Evolutionary conservation across 2,329 filamentous ascomycete genomes (phyloP).

Genomic region (Cladosporium cucumerinum): DNA sequence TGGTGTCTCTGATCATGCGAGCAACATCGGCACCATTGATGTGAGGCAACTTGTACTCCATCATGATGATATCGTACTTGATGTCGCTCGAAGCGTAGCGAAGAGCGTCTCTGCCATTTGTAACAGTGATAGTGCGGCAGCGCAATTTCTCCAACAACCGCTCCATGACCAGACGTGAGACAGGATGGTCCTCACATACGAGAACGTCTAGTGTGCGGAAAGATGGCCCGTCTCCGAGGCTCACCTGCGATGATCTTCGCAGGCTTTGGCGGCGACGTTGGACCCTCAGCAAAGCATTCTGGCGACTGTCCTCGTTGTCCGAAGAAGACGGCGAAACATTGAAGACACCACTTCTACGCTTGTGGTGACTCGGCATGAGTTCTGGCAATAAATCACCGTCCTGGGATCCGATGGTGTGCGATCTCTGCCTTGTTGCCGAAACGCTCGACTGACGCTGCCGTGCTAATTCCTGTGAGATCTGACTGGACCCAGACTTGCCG

Average conservation of each 20-base stretch:
- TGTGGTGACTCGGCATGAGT: conserved; percentile 67
- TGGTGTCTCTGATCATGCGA: conserved; percentile 95
- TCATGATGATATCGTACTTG: conserved; percentile 98
- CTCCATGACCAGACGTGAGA: conserved; percentile 98
- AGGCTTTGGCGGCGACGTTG: conserved; percentile 94
- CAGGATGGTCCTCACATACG: conserved; percentile 96
- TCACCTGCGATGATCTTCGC: conserved; percentile 88
- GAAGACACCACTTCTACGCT: conserved; percentile 89
- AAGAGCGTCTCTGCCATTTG: conserved; percentile 86
- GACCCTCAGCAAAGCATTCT: conserved; percentile 85
- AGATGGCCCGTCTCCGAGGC: conserved; percentile 73
- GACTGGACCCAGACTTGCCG: conserved; percentile 43
- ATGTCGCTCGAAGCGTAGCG: conserved; percentile 94
- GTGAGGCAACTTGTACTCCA: conserved; percentile 92
- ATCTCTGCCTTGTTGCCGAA: conserved; percentile 67
- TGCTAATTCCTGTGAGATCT: conserved; percentile 45
- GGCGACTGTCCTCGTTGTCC: conserved; percentile 91
- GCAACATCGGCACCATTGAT: conserved; percentile 94
- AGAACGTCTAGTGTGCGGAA: conserved; percentile 91
- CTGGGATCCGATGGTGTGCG: conserved; percentile 89
- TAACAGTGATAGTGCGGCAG: conserved; percentile 88
- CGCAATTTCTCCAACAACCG: conserved; percentile 91
- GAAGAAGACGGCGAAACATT: conserved; percentile 97
- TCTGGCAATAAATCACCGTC: conserved; percentile 77
- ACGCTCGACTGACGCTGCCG: conserved; percentile 31